phyloP scores from a whole-genome alignment of 441 rosid genomes.

The Geranium incanum region DNA sequence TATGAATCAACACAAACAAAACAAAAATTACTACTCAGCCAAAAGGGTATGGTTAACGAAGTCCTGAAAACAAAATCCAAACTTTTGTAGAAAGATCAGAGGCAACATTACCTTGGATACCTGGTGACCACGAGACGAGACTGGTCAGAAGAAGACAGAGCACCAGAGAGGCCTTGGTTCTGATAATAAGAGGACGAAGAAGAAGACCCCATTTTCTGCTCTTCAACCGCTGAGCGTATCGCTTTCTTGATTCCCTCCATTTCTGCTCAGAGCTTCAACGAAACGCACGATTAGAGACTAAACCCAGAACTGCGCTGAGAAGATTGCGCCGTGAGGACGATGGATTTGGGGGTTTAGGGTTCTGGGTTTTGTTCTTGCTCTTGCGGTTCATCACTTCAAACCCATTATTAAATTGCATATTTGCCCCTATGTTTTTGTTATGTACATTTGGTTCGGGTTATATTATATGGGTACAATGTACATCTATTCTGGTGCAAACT shows the following conservation, averaged over 20 bases:
- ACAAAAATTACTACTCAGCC: neutral
- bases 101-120: slow-evolving; percentile 42
- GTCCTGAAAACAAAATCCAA: neutral
- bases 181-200: slow-evolving; percentile 33
- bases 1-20: neutral
- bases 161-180: slow-evolving; percentile 20
- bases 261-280: neutral
- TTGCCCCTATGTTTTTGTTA: neutral
- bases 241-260: slow-evolving; percentile 64
- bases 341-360: neutral
- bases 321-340: too few relatives aligned
- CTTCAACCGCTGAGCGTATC: slow-evolving; percentile 32
- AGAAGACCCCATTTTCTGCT: slow-evolving; percentile 32
- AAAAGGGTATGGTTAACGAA: too few relatives aligned
- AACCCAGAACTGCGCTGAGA: neutral
- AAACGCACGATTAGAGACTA: neutral
- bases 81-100: neutral
- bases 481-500: too few relatives aligned
- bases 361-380: neutral
- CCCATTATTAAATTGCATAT: neutral
- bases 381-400: too few relatives aligned
- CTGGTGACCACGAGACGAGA: slow-evolving; percentile 39
- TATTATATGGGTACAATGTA: too few relatives aligned
- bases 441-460: too few relatives aligned
- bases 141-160: slow-evolving; percentile 42